These are phyloP conservation scores for Epicoccum nigrum DNA, from an alignment of 2,329 filamentous ascomycete genomes.

Conservation along the genomic window DNA sequence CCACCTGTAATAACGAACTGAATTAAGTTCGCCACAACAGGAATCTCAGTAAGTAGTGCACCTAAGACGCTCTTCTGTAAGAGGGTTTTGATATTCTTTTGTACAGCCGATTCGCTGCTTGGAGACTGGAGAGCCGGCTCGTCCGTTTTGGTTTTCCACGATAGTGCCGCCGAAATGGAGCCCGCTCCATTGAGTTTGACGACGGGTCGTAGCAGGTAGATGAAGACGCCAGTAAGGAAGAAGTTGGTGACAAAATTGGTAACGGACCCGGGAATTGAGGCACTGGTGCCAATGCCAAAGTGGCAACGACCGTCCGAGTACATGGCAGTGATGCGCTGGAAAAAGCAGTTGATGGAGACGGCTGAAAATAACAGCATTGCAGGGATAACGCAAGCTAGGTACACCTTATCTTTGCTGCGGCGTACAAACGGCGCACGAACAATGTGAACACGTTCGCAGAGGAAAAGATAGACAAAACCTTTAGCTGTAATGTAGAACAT, in stretches of 20 bases:
- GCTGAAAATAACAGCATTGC: constrained; percentile 28
- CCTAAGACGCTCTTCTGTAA: constrained; percentile 40
- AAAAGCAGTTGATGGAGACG: constrained; percentile 33
- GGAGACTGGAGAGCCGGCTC: neutral
- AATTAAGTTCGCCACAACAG: constrained; percentile 46
- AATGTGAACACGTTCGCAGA: constrained; percentile 49
- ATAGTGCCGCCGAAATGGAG: constrained; percentile 3
- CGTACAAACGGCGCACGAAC: constrained; percentile 39
- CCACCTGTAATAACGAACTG: constrained; percentile 40
- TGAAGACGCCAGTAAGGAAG: constrained; percentile 45
- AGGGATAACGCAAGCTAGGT: constrained; percentile 34
- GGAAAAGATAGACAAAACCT: constrained; percentile 44
- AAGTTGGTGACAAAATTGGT: constrained; percentile 46
- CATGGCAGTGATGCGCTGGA: constrained; percentile 40
- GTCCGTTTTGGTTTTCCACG: constrained; percentile 3
- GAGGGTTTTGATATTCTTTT: constrained; percentile 28
- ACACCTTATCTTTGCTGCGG: constrained; percentile 43
- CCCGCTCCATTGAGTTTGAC: constrained; percentile 11
- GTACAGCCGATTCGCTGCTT: constrained; percentile 16
- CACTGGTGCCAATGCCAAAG: constrained; percentile 43
- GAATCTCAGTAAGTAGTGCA: constrained; percentile 42
- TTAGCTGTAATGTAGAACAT: constrained; percentile 47
- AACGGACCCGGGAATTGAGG: constrained; percentile 43
- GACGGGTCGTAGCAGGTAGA: constrained; percentile 41
- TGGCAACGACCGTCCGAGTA: constrained; percentile 40